Percentiles rank a stretch among this genome's conserved stretches.
phyloP scores from a whole-genome alignment of 2,329 filamentous ascomycete genomes.

The Cercospora janseana region DNA sequence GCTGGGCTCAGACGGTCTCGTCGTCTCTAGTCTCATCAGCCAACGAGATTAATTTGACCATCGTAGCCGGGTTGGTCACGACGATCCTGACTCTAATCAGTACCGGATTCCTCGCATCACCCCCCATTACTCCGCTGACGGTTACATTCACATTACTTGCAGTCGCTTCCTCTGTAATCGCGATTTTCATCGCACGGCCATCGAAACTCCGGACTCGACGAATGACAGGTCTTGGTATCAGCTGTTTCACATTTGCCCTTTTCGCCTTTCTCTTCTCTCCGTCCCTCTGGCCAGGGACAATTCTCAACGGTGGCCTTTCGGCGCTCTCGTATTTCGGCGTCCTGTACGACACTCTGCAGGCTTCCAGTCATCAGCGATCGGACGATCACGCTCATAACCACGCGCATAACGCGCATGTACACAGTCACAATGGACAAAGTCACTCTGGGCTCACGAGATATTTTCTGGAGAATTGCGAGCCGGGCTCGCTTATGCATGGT shows the following conservation, averaged over 20 bases:
- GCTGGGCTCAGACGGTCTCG: conserved; percentile 21
- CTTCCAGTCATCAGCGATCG: conserved; percentile 33
- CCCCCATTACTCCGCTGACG: conserved; percentile 37
- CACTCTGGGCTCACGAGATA: conserved; percentile 70
- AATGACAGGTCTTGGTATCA: conserved; percentile 37
- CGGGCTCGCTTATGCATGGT: conserved; percentile 76
- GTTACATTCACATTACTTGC: conserved; percentile 43
- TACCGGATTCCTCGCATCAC: conserved; percentile 37
- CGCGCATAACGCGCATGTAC: conserved; percentile 30
- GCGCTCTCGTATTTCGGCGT: conserved; percentile 42
- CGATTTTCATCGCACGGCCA: conserved; percentile 45
- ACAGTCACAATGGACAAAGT: conserved; percentile 43
- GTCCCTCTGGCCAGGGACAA: conserved; percentile 37
- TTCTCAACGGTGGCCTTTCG: conserved; percentile 37
- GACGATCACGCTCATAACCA: conserved; percentile 36
- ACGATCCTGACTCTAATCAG: conserved; percentile 39
- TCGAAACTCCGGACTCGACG: conserved; percentile 41
- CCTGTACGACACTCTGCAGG: conserved; percentile 41
- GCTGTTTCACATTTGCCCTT: conserved; percentile 35
- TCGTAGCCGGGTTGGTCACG: conserved; percentile 43
- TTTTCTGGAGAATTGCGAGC: conserved; percentile 66
- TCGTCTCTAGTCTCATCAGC: conserved; percentile 40
- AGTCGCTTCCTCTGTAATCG: conserved; percentile 44
- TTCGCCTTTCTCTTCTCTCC: conserved; percentile 40
- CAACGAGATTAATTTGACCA: conserved; percentile 44